Evolutionary conservation across 2,329 filamentous ascomycete species (phyloP), one percentile per base, ranked within the genome.

Genomic region (Diaporthe caulivora): DNA sequence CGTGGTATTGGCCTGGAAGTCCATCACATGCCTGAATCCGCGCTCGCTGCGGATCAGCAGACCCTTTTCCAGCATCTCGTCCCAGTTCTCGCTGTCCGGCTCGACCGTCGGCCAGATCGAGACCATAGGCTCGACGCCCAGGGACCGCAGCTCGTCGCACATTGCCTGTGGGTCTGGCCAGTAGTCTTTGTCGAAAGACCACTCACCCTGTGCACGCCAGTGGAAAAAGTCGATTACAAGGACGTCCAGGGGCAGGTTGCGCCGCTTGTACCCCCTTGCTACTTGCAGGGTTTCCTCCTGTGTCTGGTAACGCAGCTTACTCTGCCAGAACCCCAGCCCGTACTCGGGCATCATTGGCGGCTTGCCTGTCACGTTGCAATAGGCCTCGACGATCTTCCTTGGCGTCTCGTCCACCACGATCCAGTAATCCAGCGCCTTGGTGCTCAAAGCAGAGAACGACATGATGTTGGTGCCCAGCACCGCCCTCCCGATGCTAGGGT

Each of bases 221-320:
- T 93, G 91, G 79, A 93, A 93, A 79, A 90, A 93, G 77, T 93
- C 91, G 49, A 90, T 83, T 0, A 93, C 91, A n/a, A 93, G 92
- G 2, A 93, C 78, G 77, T 92, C 90, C 24, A 93, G 83, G 0
- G 91, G 91, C 21, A 93, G 79, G 0, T 87, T 78, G 1, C 90
- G 82, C 42, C 82, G 81, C 68, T 85, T 86, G 75, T 92, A 90
- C 77, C 92, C 90, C 7, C 91, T 80, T 0, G 91, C 91, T 0
- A 93, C 86, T 8, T 83, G 80, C 0, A 93, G 83, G 0, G 92
- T 78, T 78, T 93, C 90, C 24, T 92, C 90, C 77, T 93, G 91
- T 0, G 88, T 92, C 79, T 90, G 88, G 76, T 93, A 93, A 1
- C 91, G 85, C 15, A 92, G 82, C 80, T 92, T 92, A 80, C 90